A percentile compares a stretch with the other conserved stretches of the same genome.
phyloP scores from a whole-genome alignment of 2,329 filamentous ascomycete species.

The Paecilomyces sp. region DNA sequence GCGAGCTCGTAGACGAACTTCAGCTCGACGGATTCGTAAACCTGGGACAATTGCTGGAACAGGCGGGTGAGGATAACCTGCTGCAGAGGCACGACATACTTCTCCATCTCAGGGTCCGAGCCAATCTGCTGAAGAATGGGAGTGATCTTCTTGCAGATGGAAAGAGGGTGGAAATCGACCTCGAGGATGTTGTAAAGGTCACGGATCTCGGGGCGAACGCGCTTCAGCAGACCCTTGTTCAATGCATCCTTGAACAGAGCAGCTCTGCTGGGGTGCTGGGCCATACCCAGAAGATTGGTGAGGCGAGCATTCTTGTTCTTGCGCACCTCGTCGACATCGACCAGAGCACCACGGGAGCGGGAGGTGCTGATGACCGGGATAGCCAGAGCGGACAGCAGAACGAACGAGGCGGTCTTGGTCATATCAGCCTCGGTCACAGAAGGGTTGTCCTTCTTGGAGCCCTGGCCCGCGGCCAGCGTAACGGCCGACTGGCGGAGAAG shows the following conservation, averaged over 20 bases:
- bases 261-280: conserved; percentile 76
- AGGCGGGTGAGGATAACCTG: conserved; percentile 97
- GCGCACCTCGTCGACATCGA: conserved; percentile 92
- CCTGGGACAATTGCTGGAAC: conserved; percentile 97
- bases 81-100: conserved; percentile 90
- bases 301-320: conserved; percentile 99
- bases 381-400: conserved; percentile 88
- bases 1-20: conserved; percentile 89
- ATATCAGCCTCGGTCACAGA: conserved; percentile 82
- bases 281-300: conserved; percentile 93
- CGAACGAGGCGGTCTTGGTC: conserved; percentile 90
- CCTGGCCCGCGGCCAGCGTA: conserved; percentile 74
- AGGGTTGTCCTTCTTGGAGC: conserved; percentile 91
- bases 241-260: conserved; percentile 93
- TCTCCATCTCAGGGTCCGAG: conserved; percentile 89
- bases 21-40: conserved; percentile 96
- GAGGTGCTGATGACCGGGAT: conserved; percentile 99
- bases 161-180: conserved; percentile 97
- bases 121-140: conserved; percentile 93
- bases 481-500: conserved; percentile 85
- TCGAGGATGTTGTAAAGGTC: conserved; percentile 98
- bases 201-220: conserved; percentile 86
- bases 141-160: conserved; percentile 98
- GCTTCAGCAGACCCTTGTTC: conserved; percentile 89
- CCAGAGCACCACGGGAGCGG: conserved; percentile 86